Conservation (phyloP, 148 eudicot genomes). For the Simmondsia chinensis region DNA sequence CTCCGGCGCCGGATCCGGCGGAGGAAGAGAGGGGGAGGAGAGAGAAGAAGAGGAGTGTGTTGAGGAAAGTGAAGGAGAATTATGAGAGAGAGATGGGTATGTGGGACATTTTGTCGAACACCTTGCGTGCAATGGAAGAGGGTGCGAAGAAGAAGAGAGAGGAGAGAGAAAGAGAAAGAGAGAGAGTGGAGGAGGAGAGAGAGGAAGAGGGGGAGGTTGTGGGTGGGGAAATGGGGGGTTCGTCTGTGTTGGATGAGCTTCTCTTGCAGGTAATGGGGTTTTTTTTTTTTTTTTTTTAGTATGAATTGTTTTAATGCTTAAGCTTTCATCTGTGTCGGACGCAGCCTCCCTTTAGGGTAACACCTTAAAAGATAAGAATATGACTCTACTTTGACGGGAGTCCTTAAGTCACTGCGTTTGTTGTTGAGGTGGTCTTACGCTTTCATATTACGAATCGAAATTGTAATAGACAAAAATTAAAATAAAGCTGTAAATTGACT, state of each 20-base stretch:
- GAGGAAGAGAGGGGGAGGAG: conserved; percentile 22
- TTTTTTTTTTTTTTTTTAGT: background rate
- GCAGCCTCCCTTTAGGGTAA: too few species aligned
- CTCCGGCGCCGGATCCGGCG: conserved; percentile 41
- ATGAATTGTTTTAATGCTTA: too few species aligned
- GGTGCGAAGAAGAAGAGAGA: conserved; percentile 23
- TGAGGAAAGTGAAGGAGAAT: conserved; percentile 36
- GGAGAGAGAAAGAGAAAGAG: conserved; percentile 6
- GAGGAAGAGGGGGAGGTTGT: background rate
- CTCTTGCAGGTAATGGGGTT: conserved; percentile 18
- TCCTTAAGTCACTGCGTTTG: too few species aligned
- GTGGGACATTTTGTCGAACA: conserved; percentile 69
- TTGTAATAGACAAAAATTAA: too few species aligned
- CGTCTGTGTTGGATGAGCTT: conserved; percentile 11
- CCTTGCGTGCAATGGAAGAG: conserved; percentile 29
- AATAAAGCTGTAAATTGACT: too few species aligned
- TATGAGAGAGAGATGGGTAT: conserved; percentile 39
- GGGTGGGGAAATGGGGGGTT: background rate
- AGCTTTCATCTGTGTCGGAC: too few species aligned
- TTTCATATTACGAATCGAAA: too few species aligned
- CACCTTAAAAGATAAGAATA: too few species aligned
- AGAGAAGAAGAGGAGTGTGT: conserved; percentile 29
- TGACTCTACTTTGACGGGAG: too few species aligned
- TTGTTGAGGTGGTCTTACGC: too few species aligned
- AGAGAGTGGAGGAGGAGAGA: background rate